Evolutionary conservation across 352 stramenopile genomes (phyloP).

Genomic region (Phytopythium delawarense): DNA sequence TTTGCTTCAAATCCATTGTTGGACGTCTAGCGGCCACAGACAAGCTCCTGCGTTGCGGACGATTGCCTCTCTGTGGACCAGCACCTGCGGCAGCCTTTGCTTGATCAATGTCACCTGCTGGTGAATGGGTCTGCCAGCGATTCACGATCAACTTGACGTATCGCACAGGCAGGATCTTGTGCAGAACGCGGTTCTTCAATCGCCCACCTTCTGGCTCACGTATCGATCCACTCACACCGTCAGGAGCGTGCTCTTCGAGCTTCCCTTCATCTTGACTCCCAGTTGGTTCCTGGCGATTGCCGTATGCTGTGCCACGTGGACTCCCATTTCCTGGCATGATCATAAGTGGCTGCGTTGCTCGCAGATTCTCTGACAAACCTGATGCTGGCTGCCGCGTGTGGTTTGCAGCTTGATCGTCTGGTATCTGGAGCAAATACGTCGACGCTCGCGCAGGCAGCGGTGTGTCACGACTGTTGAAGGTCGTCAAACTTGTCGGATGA

Average conservation of each 20-base stretch:
- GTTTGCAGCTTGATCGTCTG: neutral
- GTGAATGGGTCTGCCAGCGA: neutral
- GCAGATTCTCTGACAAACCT: neutral
- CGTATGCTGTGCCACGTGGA: neutral
- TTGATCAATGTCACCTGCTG: neutral
- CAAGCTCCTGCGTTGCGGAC: neutral
- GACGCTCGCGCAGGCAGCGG: neutral
- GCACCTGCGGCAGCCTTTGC: neutral
- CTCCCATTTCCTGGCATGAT: neutral
- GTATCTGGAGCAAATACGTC: neutral
- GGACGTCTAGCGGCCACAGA: neutral
- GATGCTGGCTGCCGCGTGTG: neutral
- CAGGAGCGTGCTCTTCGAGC: neutral
- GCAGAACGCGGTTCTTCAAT: conserved; percentile 4
- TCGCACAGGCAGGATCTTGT: conserved; percentile 2
- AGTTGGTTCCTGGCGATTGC: neutral
- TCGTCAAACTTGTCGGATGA: neutral
- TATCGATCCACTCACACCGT: neutral
- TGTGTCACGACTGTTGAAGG: neutral
- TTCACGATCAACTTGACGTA: conserved; percentile 1
- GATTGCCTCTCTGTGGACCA: neutral
- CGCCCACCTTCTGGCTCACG: neutral
- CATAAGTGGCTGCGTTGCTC: conserved; percentile 2
- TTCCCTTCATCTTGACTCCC: neutral
- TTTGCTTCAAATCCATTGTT: neutral